Evolutionary conservation across 2,329 filamentous ascomycete species (phyloP).

Genomic region (Claviceps sp.): DNA sequence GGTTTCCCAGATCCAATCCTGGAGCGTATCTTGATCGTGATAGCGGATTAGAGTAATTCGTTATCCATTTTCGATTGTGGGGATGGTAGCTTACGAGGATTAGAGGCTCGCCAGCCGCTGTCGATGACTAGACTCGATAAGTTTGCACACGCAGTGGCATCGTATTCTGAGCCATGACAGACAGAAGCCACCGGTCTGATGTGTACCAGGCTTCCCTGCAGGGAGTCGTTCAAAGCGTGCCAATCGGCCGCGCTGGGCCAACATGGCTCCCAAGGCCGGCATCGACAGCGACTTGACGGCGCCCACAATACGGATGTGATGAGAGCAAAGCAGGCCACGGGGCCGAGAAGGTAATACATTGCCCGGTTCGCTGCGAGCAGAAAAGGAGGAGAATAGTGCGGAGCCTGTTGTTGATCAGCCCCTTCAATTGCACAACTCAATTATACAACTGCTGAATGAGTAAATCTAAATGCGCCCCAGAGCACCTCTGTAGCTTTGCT

Average conservation of each 20-base stretch:
- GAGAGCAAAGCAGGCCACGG: not conserved
- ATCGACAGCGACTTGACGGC: not conserved
- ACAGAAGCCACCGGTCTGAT: not conserved
- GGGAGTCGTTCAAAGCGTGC: not conserved
- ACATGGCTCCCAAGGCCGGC: not conserved
- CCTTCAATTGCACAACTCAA: too few species aligned
- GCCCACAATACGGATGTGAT: not conserved
- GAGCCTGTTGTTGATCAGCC: too few species aligned
- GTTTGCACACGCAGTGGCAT: not conserved
- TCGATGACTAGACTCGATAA: not conserved
- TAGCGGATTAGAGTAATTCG: not conserved
- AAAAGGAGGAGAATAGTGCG: not conserved
- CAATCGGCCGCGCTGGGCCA: not conserved
- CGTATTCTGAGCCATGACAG: not conserved
- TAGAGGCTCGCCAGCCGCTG: not conserved
- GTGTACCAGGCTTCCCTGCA: not conserved
- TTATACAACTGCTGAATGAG: too few species aligned
- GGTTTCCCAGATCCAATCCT: constrained; percentile 1
- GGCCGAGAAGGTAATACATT: not conserved
- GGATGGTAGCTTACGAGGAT: not conserved
- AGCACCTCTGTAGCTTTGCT: too few species aligned
- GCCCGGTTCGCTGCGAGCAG: not conserved
- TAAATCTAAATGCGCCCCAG: too few species aligned
- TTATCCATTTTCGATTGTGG: not conserved
- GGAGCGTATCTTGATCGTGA: not conserved